Base-by-base conservation (phyloP, 768 basidiomycete species). In the Pleurotus citrinopileatus region DNA sequence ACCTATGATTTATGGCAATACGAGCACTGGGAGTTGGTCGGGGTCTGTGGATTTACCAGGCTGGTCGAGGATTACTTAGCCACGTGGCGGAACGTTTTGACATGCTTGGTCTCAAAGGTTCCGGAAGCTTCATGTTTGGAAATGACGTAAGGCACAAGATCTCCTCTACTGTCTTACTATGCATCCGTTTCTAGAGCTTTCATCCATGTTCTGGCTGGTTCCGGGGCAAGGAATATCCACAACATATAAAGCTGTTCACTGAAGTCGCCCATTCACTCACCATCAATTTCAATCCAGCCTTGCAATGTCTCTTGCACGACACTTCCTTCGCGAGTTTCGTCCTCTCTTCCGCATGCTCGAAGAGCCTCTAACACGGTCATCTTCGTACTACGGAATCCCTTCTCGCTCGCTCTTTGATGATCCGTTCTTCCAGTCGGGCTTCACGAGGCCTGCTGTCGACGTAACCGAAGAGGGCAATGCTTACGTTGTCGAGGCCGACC, bases 331-430 rank as follows among this genome's bases (percentile, higher is more conserved):
- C 60, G 89, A 91, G 67, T 76, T 89, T 61, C 81, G 86, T 48
- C 89, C 89, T 27, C 66, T 91, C 52, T 86, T 91, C 70, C 86
- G 85, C 48, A 73, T 89, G 74, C 73, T 91, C 40, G 88, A 91
- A 27, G 87, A 89, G 60, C 89, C 88, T 5, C 63, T 90, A 3
- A 63, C 70, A 0, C 77, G 80, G 19, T 55, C 59, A 22, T 64
- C 70, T 29, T 59, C 63, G 15, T 63, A 56, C 44, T 67, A 65
- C 42, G 57, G 2, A 65, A 19, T 43, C 10, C 60, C 46, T 22
- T 60, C 64, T 20, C 74, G 72, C 42, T 61, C 78, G 2, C 48
- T 78, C 43, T 70, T 82, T 38, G 73, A 80, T 25, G 81, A 83
- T 55, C 78, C 79, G 1, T 79, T 84, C 64, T 74, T 79, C 62